Evolutionary conservation across 2,329 filamentous ascomycete species (phyloP).

Genomic region (Neodidymelliopsis sp.): DNA sequence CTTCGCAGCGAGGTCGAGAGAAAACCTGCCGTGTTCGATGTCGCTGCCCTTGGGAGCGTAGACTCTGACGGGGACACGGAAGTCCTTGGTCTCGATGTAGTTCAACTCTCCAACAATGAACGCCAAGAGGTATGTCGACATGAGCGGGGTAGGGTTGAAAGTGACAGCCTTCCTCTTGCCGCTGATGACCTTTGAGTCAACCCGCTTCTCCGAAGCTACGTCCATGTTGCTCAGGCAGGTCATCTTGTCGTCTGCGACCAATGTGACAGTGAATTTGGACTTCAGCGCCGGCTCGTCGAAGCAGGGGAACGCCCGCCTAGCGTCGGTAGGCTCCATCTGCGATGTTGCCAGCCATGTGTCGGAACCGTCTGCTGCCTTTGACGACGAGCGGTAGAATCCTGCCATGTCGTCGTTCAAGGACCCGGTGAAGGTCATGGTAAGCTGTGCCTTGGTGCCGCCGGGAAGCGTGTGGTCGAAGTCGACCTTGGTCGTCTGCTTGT

Average conservation of each 20-base stretch:
- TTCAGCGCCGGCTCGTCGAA: slow-evolving; percentile 97
- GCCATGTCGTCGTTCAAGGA: slow-evolving; percentile 93
- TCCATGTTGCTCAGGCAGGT: slow-evolving; percentile 99
- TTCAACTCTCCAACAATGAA: slow-evolving; percentile 95
- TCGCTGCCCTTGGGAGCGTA: slow-evolving; percentile 90
- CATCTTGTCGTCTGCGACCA: slow-evolving; percentile 87
- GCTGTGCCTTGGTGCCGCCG: slow-evolving; percentile 77
- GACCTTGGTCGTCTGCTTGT: slow-evolving; percentile 82
- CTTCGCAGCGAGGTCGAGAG: slow-evolving; percentile 84
- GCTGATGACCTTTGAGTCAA: slow-evolving; percentile 68
- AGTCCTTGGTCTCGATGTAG: slow-evolving; percentile 88
- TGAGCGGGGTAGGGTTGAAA: slow-evolving; percentile 89
- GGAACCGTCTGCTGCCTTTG: slow-evolving; percentile 81
- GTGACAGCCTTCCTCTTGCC: slow-evolving; percentile 82
- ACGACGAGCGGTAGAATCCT: slow-evolving; percentile 95
- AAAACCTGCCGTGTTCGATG: slow-evolving; percentile 90
- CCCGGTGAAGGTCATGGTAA: slow-evolving; percentile 81
- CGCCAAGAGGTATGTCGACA: slow-evolving; percentile 95
- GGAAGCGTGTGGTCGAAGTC: slow-evolving; percentile 76
- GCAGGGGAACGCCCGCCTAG: slow-evolving; percentile 90
- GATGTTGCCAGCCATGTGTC: slow-evolving; percentile 86
- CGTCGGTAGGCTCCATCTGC: slow-evolving; percentile 97
- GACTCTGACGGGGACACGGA: slow-evolving; percentile 91
- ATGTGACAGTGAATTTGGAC: slow-evolving; percentile 87
- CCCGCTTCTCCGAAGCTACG: slow-evolving; percentile 78